A percentile compares a stretch with the other conserved stretches of the same genome.
phyloP scores from a whole-genome alignment of 805 yeast species.

The Metschnikowia cubensis region DNA sequence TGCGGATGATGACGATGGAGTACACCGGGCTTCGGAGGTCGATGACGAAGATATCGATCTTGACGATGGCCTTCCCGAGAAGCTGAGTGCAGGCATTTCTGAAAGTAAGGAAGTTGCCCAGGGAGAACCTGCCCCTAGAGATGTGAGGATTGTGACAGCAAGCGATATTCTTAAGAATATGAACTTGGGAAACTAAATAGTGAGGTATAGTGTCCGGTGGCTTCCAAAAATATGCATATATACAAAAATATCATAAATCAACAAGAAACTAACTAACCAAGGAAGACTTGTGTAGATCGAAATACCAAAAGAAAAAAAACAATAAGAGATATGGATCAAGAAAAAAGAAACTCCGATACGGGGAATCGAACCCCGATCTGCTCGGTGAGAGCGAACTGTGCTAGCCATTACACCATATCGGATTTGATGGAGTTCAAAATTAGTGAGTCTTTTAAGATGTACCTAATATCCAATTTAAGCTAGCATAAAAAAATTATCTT shows the following conservation, averaged over 20 bases:
- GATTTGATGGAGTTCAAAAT: not conserved
- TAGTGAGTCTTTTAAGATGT: too few species aligned
- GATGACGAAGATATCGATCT: constrained; percentile 7
- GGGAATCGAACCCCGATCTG: constrained; percentile 23
- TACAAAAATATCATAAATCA: too few species aligned
- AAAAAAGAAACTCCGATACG: constrained; percentile 16
- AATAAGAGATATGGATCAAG: not conserved
- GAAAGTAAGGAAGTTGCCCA: not conserved
- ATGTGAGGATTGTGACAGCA: constrained; percentile 11
- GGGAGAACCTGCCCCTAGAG: constrained; percentile 5
- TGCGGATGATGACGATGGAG: constrained; percentile 5
- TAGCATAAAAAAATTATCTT: too few species aligned
- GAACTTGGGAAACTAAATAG: not conserved
- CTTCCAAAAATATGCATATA: too few species aligned
- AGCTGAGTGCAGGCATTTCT: constrained; percentile 1
- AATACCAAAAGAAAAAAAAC: not conserved
- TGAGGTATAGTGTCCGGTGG: too few species aligned
- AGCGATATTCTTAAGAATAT: constrained; percentile 13
- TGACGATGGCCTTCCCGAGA: constrained; percentile 8
- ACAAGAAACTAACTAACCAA: too few species aligned
- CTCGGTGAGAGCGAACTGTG: constrained; percentile 22
- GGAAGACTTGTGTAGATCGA: not conserved
- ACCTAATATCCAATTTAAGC: too few species aligned
- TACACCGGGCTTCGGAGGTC: constrained; percentile 1
- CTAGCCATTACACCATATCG: constrained; percentile 15